Base-by-base conservation (phyloP, 805 yeast species). In the Hanseniaspora lachancei region DNA sequence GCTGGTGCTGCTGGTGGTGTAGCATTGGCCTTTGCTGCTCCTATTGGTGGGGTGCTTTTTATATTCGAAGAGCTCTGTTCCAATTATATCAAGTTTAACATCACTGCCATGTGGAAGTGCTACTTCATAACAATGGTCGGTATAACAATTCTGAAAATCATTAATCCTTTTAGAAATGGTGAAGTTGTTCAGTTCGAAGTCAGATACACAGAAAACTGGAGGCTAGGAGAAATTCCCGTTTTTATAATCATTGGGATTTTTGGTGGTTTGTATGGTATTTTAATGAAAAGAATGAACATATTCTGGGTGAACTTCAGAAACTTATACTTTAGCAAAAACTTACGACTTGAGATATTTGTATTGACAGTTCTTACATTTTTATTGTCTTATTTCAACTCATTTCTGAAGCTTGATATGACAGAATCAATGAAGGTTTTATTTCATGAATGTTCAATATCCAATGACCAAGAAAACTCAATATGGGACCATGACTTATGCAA, bases 1-100 rank as follows among this genome's bases (percentile, higher is more conserved):
- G 96, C 98, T 0, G 84, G 96, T 3, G 78, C 96, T 10, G 97
- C 96, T 3, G 96, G 98, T 0, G 99, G 99, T 54, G 97, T 93
- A 9, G 97, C 97, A 0, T 97, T 93, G 9, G 98, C 97, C 0
- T 93, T 93, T 72, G 97, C 96, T 0, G 80, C 89, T 13, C 98
- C 98, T 0, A 88, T 91, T 72, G 95, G 95, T 27, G 99, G 99
- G 16, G 97, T 93, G 1, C 69, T 93, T 41, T 93, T 95, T 67
- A 81, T 95, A 13, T 77, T 93, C 58, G 99, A 93, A 66, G 98
- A 93, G 62, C 88, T 93, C 34, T 65, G 72, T 0, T 63, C 72
- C n/a, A 77, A 78, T 42, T 84, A 88, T 65, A 53, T 53, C 32
- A 53, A 53, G 29, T 53, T 53, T 20, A 84, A 80, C 60, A 71